phyloP scores from a whole-genome alignment of 306 rosid species.

The peach (Prunus persica) region Prunus_persica_NCBIv2 NC_034015.1:19368501-19369000 shows the following conservation, averaged over 20 bases:
- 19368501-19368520: not conserved
- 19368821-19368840: constrained; percentile 84
- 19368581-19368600: too few species aligned
- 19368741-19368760: not conserved
- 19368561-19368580: too few species aligned
- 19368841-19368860: constrained; percentile 91
- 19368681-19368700: too few species aligned
- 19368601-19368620: too few species aligned
- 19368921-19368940: constrained; percentile 94
- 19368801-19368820: constrained; percentile 91
- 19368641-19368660: too few species aligned
- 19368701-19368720: too few species aligned
- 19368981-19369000: constrained; percentile 71
- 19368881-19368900: constrained; percentile 97
- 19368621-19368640: too few species aligned
- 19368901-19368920: constrained; percentile 95
- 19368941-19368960: constrained; percentile 80
- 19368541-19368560: too few species aligned
- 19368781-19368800: constrained; percentile 80
- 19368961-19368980: constrained; percentile 91
- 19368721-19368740: too few species aligned
- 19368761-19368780: not conserved
- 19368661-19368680: too few species aligned
- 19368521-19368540: not conserved
- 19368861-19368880: constrained; percentile 87